These are phyloP conservation scores for Blastomyces parvus DNA, from an alignment of 2,329 filamentous ascomycete genomes.

Conservation along the genomic window DNA sequence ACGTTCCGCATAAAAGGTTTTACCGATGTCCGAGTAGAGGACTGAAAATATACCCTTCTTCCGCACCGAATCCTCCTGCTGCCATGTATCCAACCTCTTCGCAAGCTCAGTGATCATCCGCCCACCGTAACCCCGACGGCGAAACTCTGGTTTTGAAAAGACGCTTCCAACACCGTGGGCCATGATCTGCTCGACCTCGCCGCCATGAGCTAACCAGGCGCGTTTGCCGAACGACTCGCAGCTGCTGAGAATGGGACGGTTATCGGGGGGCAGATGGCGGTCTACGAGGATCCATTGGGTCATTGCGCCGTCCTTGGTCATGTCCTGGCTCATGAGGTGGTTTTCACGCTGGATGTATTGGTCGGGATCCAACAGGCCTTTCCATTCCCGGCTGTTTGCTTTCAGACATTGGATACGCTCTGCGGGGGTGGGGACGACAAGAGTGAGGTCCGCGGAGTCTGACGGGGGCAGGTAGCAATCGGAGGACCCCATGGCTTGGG, in stretches of 20 bases:
- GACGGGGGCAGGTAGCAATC: constrained; percentile 37
- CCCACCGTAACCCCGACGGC: constrained; percentile 66
- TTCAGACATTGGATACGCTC: constrained; percentile 46
- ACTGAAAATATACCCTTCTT: constrained; percentile 57
- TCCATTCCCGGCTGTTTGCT: constrained; percentile 50
- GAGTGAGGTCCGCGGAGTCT: constrained; percentile 42
- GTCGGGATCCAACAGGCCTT: constrained; percentile 45
- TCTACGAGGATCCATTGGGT: constrained; percentile 54
- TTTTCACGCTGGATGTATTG: constrained; percentile 51
- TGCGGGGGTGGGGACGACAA: constrained; percentile 46
- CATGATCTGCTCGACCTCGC: constrained; percentile 46
- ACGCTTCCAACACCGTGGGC: constrained; percentile 72
- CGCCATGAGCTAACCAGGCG: constrained; percentile 39
- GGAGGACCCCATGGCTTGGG: constrained; percentile 28
- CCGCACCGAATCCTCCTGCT: constrained; percentile 35
- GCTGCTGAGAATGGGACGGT: constrained; percentile 44
- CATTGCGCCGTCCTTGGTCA: constrained; percentile 47
- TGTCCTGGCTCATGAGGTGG: constrained; percentile 41
- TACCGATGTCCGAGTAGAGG: constrained; percentile 78
- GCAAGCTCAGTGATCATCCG: constrained; percentile 64
- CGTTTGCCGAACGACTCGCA: constrained; percentile 47
- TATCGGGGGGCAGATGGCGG: constrained; percentile 27
- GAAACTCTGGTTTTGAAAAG: constrained; percentile 58
- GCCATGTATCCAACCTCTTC: constrained; percentile 43
- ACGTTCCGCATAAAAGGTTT: constrained; percentile 64